Evolutionary conservation across 306 rosid genomes (phyloP).

Genomic region (Styphnolobium japonicum): DNA sequence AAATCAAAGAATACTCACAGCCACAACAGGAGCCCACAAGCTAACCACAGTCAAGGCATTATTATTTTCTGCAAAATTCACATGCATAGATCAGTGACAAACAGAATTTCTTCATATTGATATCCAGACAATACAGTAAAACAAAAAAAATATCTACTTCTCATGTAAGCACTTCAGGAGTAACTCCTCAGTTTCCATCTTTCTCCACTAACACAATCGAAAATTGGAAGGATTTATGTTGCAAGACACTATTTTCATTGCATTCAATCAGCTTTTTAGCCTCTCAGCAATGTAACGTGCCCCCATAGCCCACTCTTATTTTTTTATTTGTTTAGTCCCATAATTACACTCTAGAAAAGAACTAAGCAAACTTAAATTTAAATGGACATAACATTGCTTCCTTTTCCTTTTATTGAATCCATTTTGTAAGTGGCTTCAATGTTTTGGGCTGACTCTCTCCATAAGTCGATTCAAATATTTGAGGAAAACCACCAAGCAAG

Average conservation of each 20-base stretch:
- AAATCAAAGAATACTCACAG: slow-evolving; percentile 64
- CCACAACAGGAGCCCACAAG: slow-evolving; percentile 97
- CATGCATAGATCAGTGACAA: slow-evolving; percentile 26
- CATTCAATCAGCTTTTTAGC: not conserved
- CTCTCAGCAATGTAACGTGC: not conserved
- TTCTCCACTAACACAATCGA: not conserved
- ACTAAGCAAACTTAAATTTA: not conserved
- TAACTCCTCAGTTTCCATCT: not conserved
- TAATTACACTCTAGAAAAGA: not conserved
- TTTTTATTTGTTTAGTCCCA: too few relatives aligned
- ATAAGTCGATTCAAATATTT: not conserved
- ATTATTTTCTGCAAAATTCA: slow-evolving; percentile 67
- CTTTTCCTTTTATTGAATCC: not conserved
- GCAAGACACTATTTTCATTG: not conserved
- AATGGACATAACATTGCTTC: not conserved
- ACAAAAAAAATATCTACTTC: not conserved
- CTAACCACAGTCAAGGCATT: slow-evolving; percentile 67
- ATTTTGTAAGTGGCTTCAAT: not conserved
- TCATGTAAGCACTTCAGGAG: not conserved
- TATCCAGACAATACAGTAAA: not conserved
- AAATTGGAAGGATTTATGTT: not conserved
- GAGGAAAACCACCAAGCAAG: not conserved
- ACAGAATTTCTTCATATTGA: not conserved
- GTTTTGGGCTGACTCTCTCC: not conserved
- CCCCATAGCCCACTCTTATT: not conserved